Evolutionary conservation across 208 protist genomes (phyloP).

Genomic region (Leptomonas pyrrhocoris): DNA sequence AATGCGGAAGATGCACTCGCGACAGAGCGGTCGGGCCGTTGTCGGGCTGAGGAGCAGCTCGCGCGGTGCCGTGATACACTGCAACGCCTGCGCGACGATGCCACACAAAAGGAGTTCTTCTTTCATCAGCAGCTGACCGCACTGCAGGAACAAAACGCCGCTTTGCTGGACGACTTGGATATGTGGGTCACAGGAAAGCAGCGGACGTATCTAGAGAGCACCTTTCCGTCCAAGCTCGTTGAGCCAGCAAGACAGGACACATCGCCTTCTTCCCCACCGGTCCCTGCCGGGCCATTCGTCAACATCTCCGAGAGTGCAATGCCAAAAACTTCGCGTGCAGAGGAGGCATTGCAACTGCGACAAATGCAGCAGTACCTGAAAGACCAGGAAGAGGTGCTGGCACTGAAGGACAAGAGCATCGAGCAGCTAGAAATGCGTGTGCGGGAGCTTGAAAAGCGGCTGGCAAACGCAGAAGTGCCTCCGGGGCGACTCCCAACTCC

Average conservation of each 20-base stretch:
- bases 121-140: slow-evolving; percentile 5
- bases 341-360: neutral
- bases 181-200: slow-evolving; percentile 12
- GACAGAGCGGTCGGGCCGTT: neutral
- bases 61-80: slow-evolving; percentile 9
- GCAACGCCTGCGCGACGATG: slow-evolving; percentile 5
- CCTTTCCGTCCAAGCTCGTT: neutral
- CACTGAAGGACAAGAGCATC: slow-evolving; percentile 3
- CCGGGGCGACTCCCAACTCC: no score
- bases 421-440: slow-evolving; percentile 8
- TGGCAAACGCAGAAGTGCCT: neutral
- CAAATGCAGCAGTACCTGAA: slow-evolving; percentile 12
- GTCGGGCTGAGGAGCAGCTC: slow-evolving; percentile 26
- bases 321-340: no score
- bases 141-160: slow-evolving; percentile 33
- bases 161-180: slow-evolving; percentile 28
- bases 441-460: slow-evolving; percentile 3
- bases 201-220: neutral
- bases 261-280: neutral
- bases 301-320: neutral
- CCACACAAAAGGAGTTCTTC: slow-evolving; percentile 4
- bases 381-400: neutral
- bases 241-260: neutral
- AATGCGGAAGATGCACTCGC: neutral
- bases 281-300: neutral